Percentiles rank a stretch among this genome's conserved stretches.
Evolutionary conservation across 495 filamentous ascomycete genomes (phyloP).

Genomic region (Physcia stellaris): DNA sequence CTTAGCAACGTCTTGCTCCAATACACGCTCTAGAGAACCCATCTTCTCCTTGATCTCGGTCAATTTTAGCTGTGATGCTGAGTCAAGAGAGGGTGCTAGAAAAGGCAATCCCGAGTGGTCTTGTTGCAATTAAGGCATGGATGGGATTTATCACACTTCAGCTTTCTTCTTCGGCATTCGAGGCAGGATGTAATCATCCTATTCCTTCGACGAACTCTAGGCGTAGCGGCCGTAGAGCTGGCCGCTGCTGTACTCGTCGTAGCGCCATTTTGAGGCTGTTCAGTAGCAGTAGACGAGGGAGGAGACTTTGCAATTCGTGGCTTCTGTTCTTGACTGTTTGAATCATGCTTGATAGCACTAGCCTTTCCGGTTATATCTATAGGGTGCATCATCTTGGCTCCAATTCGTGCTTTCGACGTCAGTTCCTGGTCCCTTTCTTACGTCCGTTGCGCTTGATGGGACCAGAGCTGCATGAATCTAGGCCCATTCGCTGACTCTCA

Average conservation of each 20-base stretch:
- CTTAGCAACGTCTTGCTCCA: constrained; percentile 43
- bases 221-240: constrained; percentile 2
- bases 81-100: constrained; percentile 44
- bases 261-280: too few species aligned
- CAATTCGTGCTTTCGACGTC: too few species aligned
- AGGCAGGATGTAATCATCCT: constrained; percentile 56
- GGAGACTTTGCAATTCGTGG: too few species aligned
- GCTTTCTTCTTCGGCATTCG: constrained; percentile 64
- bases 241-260: too few species aligned
- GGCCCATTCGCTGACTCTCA: too few species aligned
- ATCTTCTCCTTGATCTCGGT: constrained; percentile 61
- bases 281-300: too few species aligned
- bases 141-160: constrained; percentile 63
- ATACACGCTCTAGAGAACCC: constrained; percentile 44
- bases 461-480: too few species aligned
- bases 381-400: neutral
- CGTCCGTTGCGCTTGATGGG: too few species aligned
- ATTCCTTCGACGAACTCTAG: constrained; percentile 45
- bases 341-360: too few species aligned
- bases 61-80: constrained; percentile 43
- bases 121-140: constrained; percentile 61
- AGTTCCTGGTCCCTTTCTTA: too few species aligned
- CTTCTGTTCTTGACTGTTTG: too few species aligned
- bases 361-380: too few species aligned
- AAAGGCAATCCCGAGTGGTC: constrained; percentile 47